These are phyloP conservation scores for Aspergillus udagawae DNA, from an alignment of 2,329 filamentous ascomycete species.

Conservation along the genomic window DNA sequence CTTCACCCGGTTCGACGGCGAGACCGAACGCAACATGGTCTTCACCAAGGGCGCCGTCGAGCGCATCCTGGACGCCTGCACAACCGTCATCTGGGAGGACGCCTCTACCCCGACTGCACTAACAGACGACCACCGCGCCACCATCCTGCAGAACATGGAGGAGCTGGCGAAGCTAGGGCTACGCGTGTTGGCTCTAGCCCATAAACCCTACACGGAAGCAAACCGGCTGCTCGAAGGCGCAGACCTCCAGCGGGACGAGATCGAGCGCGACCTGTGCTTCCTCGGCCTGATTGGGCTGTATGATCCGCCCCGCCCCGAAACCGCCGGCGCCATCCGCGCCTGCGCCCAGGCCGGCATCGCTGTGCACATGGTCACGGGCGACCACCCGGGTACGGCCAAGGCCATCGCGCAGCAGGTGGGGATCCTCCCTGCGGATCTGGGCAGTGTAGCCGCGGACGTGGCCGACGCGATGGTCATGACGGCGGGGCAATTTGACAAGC, in stretches of 20 bases:
- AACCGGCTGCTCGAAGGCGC: constrained; percentile 7
- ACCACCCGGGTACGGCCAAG: constrained; percentile 72
- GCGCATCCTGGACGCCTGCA: constrained; percentile 62
- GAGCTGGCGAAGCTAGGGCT: constrained; percentile 62
- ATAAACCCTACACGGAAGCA: constrained; percentile 15
- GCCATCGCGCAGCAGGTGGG: constrained; percentile 76
- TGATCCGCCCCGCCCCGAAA: constrained; percentile 79
- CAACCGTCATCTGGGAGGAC: constrained; percentile 44
- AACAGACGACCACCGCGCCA: constrained; percentile 50
- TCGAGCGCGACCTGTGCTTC: constrained; percentile 68
- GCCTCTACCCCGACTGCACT: constrained; percentile 39
- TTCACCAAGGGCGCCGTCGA: constrained; percentile 59
- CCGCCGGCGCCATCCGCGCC: constrained; percentile 65
- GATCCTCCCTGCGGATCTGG: constrained; percentile 64
- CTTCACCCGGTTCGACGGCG: constrained; percentile 38
- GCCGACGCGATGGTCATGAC: constrained; percentile 67
- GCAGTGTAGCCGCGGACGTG: constrained; percentile 57
- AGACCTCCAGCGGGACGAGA: constrained; percentile 47
- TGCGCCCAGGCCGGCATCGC: constrained; percentile 71
- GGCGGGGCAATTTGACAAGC: constrained; percentile 72
- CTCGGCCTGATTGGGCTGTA: constrained; percentile 83
- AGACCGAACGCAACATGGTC: constrained; percentile 27
- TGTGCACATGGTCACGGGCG: constrained; percentile 81
- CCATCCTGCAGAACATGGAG: constrained; percentile 66
- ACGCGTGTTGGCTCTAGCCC: constrained; percentile 65